phyloP scores from a whole-genome alignment of 495 filamentous ascomycete species.

The Lepidopterella palustris region DNA sequence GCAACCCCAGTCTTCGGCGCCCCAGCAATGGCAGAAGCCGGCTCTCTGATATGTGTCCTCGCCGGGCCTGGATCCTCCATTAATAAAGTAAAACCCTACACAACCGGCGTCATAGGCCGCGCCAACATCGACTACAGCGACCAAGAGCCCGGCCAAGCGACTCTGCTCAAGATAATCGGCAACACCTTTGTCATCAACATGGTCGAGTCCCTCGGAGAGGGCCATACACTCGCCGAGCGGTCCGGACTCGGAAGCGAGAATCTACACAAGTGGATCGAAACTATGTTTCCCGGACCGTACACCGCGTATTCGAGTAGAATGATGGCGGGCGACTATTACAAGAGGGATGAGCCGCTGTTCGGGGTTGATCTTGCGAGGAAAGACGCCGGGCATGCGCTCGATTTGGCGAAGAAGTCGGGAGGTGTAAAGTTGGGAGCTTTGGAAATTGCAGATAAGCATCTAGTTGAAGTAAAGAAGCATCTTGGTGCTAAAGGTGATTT shows the following conservation, averaged over 20 bases:
- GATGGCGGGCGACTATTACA: constrained; percentile 65
- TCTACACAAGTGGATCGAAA: constrained; percentile 61
- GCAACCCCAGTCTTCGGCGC: constrained; percentile 62
- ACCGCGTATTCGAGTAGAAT: constrained; percentile 68
- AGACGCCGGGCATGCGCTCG: constrained; percentile 70
- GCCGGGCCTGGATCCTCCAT: constrained; percentile 59
- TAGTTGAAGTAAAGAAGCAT: constrained; percentile 63
- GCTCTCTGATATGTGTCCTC: constrained; percentile 68
- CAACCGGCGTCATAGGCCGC: constrained; percentile 68
- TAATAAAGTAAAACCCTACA: constrained; percentile 62
- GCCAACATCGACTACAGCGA: constrained; percentile 64
- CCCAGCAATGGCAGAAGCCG: constrained; percentile 69
- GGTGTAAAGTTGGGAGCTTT: constrained; percentile 52
- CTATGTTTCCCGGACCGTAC: constrained; percentile 58
- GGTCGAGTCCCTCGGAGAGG: constrained; percentile 71
- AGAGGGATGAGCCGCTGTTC: constrained; percentile 70
- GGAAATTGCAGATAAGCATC: constrained; percentile 61
- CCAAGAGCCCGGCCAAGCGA: constrained; percentile 52
- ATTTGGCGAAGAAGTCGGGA: constrained; percentile 57
- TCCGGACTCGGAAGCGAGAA: constrained; percentile 64
- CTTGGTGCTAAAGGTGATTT: constrained; percentile 72
- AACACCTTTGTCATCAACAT: constrained; percentile 85
- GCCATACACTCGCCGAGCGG: constrained; percentile 71
- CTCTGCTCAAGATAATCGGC: constrained; percentile 71
- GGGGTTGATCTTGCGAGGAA: constrained; percentile 82